A percentile compares a stretch with the other conserved stretches of the same genome.
Conservation (phyloP, 2,329 filamentous ascomycete species). For the Epichloe coenophiala region DNA sequence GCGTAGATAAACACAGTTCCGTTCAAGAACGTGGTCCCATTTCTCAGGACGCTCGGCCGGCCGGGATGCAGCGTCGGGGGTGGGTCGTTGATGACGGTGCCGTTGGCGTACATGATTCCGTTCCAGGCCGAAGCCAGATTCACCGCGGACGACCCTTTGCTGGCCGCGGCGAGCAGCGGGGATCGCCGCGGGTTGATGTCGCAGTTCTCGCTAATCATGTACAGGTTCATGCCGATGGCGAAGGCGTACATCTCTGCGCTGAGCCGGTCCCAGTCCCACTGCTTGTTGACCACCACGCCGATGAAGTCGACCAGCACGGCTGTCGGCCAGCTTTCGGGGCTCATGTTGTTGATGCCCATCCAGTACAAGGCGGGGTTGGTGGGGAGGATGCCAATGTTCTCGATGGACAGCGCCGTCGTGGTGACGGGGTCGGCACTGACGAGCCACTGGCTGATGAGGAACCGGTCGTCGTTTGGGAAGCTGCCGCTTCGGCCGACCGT, state of each 20-base stretch:
- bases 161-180: slow-evolving; percentile 10
- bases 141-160: neutral
- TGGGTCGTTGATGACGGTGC: slow-evolving; percentile 14
- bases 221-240: slow-evolving; percentile 16
- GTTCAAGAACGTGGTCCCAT: slow-evolving; percentile 14
- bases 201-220: slow-evolving; percentile 22
- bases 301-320: slow-evolving; percentile 20
- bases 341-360: slow-evolving; percentile 17
- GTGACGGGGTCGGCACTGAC: slow-evolving; percentile 14
- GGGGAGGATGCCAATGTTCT: slow-evolving; percentile 17
- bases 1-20: slow-evolving; percentile 11
- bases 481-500: slow-evolving; percentile 9
- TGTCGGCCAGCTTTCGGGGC: slow-evolving; percentile 16
- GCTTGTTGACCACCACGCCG: slow-evolving; percentile 15
- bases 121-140: slow-evolving; percentile 11
- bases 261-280: slow-evolving; percentile 14
- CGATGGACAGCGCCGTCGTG: slow-evolving; percentile 13
- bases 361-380: slow-evolving; percentile 23
- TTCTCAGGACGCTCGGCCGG: slow-evolving; percentile 10
- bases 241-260: slow-evolving; percentile 20
- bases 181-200: slow-evolving; percentile 9
- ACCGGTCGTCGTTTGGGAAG: slow-evolving; percentile 12
- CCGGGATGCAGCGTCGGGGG: slow-evolving; percentile 10
- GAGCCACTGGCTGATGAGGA: slow-evolving; percentile 20
- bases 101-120: slow-evolving; percentile 19